phyloP scores from a whole-genome alignment of 2,329 filamentous ascomycete genomes.

The Fragosphaeria purpurea region DNA sequence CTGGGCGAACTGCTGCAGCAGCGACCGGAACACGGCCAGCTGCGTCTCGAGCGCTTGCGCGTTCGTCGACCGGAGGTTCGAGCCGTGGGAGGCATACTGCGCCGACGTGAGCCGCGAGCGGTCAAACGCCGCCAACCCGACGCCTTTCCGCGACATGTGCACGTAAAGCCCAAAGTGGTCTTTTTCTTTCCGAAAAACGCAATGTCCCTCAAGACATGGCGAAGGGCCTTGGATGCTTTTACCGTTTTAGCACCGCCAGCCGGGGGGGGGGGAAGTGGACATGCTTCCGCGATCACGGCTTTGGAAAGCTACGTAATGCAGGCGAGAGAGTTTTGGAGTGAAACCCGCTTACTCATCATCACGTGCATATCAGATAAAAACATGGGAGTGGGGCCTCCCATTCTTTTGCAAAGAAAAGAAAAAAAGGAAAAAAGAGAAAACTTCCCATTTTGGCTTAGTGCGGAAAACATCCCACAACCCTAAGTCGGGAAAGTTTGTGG shows the following conservation, averaged over 20 bases:
- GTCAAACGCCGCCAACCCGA: conserved; percentile 84
- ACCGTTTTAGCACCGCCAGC: no score
- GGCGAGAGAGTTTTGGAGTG: not conserved
- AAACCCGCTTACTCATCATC: no score
- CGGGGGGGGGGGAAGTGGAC: no score
- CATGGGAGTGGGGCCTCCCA: no score
- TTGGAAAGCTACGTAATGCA: not conserved
- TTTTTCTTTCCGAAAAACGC: no score
- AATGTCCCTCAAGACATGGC: no score
- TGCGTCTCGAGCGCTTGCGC: conserved; percentile 82
- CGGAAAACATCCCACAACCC: conserved; percentile 12
- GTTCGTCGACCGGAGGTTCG: conserved; percentile 73
- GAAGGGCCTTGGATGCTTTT: no score
- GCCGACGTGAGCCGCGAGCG: conserved; percentile 74
- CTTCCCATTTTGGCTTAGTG: conserved; percentile 6
- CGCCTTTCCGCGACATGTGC: conserved; percentile 64
- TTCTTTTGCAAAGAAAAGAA: no score
- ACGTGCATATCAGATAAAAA: not conserved
- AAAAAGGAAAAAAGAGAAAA: no score
- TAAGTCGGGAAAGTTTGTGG: conserved; percentile 9
- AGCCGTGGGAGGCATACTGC: conserved; percentile 85
- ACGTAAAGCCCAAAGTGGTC: no score
- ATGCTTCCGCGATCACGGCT: no score
- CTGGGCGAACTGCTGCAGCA: conserved; percentile 88
- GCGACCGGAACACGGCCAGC: conserved; percentile 88